Conservation (phyloP, 768 basidiomycete genomes). For the Xerocomellus amylosporus region DNA sequence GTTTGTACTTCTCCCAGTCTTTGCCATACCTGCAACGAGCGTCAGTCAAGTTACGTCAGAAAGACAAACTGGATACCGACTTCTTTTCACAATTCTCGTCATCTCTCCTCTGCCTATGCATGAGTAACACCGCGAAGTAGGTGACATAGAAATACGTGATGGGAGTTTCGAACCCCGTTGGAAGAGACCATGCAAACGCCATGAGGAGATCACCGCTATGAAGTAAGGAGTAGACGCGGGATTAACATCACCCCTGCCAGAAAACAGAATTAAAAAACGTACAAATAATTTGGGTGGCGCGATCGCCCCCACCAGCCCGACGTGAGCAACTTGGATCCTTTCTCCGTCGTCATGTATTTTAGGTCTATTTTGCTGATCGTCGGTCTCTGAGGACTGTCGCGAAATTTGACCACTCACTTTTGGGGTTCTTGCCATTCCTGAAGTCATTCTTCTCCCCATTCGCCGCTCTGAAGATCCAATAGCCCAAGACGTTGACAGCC, state of each 20-base stretch:
- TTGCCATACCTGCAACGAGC: constrained; percentile 68
- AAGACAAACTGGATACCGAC: constrained; percentile 42
- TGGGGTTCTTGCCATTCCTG: constrained; percentile 89
- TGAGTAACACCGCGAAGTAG: constrained; percentile 86
- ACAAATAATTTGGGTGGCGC: constrained; percentile 92
- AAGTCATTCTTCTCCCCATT: constrained; percentile 98
- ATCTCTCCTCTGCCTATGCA: constrained; percentile 88
- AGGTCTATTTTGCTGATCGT: constrained; percentile 52
- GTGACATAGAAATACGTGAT: constrained; percentile 93
- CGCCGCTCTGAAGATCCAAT: constrained; percentile 84
- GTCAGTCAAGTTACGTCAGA: neutral
- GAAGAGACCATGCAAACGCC: constrained; percentile 90
- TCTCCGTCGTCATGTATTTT: constrained; percentile 72
- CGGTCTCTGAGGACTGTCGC: neutral
- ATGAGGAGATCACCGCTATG: constrained; percentile 81
- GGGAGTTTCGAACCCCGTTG: constrained; percentile 88
- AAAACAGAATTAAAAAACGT: constrained; percentile 19
- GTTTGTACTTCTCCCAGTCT: constrained; percentile 91
- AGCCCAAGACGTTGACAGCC: constrained; percentile 66
- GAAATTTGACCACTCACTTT: constrained; percentile 52
- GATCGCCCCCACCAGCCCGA: constrained; percentile 98
- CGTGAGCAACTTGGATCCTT: constrained; percentile 86
- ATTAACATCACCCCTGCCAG: neutral
- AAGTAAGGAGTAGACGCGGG: neutral
- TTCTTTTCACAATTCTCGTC: constrained; percentile 90